Percentiles rank a stretch among this genome's conserved stretches.
Evolutionary conservation across 2,329 filamentous ascomycete species (phyloP).

Genomic region (Beauveria australis): DNA sequence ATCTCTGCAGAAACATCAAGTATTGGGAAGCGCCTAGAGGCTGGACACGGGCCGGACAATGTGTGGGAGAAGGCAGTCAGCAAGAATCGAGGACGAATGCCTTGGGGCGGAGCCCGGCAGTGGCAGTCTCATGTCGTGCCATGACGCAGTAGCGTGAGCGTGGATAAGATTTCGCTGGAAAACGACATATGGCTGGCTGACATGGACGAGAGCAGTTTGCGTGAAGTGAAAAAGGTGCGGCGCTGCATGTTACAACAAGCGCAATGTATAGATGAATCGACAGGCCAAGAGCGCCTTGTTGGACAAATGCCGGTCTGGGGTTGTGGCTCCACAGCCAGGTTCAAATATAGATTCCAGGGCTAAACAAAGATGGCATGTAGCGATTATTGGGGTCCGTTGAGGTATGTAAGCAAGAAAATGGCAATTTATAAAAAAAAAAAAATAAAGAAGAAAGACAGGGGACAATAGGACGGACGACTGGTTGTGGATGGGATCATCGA

Average conservation of each 20-base stretch:
- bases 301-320: neutral
- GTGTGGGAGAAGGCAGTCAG: neutral
- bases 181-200: neutral
- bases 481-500: neutral
- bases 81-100: neutral
- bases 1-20: neutral
- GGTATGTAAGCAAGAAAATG: too few species aligned
- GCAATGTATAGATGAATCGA: slow-evolving; percentile 3
- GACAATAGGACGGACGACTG: neutral
- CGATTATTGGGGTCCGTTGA: too few species aligned
- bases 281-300: neutral
- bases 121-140: too few species aligned
- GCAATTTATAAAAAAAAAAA: neutral
- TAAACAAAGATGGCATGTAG: neutral
- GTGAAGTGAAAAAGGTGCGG: neutral
- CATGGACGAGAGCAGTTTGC: neutral
- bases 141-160: neutral
- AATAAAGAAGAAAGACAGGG: neutral
- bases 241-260: slow-evolving; percentile 7
- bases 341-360: slow-evolving; percentile 2
- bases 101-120: too few species aligned
- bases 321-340: neutral
- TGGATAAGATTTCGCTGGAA: neutral
- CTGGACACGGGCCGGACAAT: neutral
- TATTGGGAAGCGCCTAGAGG: neutral